Base-by-base conservation (phyloP, 2,329 filamentous ascomycete species). In the Hypoxylon sp. region DNA sequence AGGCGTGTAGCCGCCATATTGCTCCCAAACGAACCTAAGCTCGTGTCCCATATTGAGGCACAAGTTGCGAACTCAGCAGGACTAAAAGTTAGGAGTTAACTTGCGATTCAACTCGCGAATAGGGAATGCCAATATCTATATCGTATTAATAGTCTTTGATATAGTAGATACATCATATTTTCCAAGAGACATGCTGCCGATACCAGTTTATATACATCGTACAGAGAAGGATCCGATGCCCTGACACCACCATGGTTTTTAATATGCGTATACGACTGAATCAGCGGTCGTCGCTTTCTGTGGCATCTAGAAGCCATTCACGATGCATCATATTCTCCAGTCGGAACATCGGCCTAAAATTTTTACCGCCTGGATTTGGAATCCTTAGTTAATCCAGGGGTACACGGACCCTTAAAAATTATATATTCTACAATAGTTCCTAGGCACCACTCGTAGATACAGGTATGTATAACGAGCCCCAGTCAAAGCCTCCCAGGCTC, bases 191-290 rank as follows among this genome's bases (percentile, higher is more conserved):
- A 50, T 31, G 17, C 8, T n/a, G 4, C 46, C 46, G n/a, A 5
- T 24, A 19, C 8, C 51, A 14, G 13, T 19, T 53, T 53, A 53
- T 53, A 53, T 53, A 37, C 8, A 2, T 39, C 11, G 6, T 19
- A 44, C 39, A n/a, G 39, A 19, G 10, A 17, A 44, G 8, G 8
- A 44, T 10, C 17, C 39, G 22, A n/a, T 3, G 17, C 19, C 19
- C 5, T 17, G 19, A 22, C 9, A 22, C 39, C n/a, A 17, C 9
- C 17, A 19, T 44, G 13, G 19, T 22, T 17, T 5, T 44, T 17
- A n/a, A 50, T 11, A n/a, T 29, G 44, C 46, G 46, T 24, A 31
- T 29, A 50, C 14, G 26, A 50, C 46, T 50, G 46, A 50, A 29
- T 50, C 46, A 50, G 46, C 26, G 46, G 8, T 29, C 46, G 5